Base-by-base conservation (phyloP, 2,329 filamentous ascomycete genomes). In the Fusarium neocosmosporiellum region DNA sequence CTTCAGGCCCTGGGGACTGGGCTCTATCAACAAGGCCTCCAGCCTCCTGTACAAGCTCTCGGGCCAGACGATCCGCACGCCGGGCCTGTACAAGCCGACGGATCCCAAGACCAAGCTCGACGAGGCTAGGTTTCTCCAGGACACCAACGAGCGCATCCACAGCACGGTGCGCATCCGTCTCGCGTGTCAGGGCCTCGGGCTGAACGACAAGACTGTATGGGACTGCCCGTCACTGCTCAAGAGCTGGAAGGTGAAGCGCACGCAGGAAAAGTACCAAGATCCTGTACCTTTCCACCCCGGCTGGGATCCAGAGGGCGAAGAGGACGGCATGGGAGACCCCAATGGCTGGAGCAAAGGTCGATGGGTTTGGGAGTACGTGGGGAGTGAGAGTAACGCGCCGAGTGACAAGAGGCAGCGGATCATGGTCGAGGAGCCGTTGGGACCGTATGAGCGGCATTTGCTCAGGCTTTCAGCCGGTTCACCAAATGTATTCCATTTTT, bases 61-160 rank as follows among this genome's bases (percentile, higher is more conserved):
- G 4, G 83, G 88, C 43, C 78, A 80, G 34, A 83, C 83, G 5
- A 79, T 80, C 36, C 82, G 86, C 58, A 84, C 83, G 4, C 87
- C 87, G 1, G 87, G 87, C 4, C 75, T 85, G 70, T 88, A 88
- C 79, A 83, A 80, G 54, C 84, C 84, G 66, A 79, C 83, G 18
- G 81, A 88, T 61, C 81, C 83, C 2, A 78, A 81, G 53, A 83
- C 82, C 2, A 82, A 84, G 10, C 76, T 75, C 14, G 75, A 78
- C 34, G 79, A 80, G 43, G 71, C 76, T 1, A 78, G 79, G 10
- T 88, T 84, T 65, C 83, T 90, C 29, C 76, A 84, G 59, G 83
- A 87, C 67, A 90, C 88, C 11, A 87, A 89, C 72, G 88, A 90
- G 78, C 83, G 85, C 10, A 84, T 89, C 36, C 88, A 90, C 75